phyloP scores from a whole-genome alignment of 805 yeast species.

The Kazachstania psychrophila region DNA sequence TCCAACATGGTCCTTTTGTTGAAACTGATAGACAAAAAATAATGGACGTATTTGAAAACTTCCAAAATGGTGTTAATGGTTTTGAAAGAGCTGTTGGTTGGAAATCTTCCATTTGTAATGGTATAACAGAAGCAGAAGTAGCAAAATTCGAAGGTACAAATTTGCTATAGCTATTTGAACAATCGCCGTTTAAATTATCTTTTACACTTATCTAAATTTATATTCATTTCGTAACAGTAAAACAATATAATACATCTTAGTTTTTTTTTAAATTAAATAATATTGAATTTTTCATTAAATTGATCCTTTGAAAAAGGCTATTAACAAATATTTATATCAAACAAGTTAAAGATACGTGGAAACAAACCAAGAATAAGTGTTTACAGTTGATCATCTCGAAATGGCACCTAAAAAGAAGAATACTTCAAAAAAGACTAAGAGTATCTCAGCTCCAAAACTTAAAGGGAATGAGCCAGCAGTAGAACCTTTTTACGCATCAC shows the following conservation, averaged over 20 bases:
- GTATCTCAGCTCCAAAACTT: neutral
- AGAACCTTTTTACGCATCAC: constrained; percentile 44
- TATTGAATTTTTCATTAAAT: too few species aligned
- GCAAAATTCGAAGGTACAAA: constrained; percentile 7
- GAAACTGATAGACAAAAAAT: constrained; percentile 60
- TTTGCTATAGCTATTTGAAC: too few species aligned
- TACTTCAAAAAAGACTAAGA: neutral
- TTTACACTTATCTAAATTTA: too few species aligned
- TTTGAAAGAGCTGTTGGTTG: constrained; percentile 59
- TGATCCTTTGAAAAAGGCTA: too few species aligned
- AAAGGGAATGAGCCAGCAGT: constrained; percentile 4
- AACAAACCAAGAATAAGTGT: too few species aligned
- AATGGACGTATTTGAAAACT: constrained; percentile 61
- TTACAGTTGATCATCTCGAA: too few species aligned
- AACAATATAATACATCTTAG: too few species aligned
- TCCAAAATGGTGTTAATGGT: constrained; percentile 58
- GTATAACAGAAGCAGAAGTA: constrained; percentile 20
- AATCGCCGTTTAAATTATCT: too few species aligned
- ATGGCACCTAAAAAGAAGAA: constrained; percentile 1
- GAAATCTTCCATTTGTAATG: constrained; percentile 36
- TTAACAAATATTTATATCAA: too few species aligned
- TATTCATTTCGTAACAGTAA: too few species aligned
- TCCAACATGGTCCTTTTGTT: constrained; percentile 90
- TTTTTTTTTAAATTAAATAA: too few species aligned
- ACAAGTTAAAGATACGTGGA: too few species aligned